Conservation (phyloP, 129 eudicot genomes). For the Pittosporum tobira region DNA sequence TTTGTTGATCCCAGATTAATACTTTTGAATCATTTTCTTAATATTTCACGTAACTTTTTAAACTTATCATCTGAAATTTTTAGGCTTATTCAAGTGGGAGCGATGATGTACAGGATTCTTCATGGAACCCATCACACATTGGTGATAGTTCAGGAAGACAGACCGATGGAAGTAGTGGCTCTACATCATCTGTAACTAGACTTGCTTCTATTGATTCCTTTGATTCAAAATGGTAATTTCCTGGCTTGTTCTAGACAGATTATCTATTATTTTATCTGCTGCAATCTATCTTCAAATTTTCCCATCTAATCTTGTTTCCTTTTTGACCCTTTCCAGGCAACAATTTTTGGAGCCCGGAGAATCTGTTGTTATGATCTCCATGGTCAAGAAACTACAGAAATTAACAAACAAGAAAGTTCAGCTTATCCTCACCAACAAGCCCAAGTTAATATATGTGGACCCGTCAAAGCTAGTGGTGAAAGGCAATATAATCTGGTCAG, state of each 20-base stretch:
- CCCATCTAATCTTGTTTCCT: not conserved
- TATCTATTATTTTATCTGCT: no score
- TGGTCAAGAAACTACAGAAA: slow-evolving; percentile 89
- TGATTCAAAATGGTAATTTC: slow-evolving; percentile 84
- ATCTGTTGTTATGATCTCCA: slow-evolving; percentile 88
- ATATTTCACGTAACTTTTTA: slow-evolving; percentile 10
- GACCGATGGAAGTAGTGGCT: slow-evolving; percentile 31
- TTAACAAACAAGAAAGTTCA: slow-evolving; percentile 90
- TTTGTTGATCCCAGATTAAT: not conserved
- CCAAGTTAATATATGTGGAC: slow-evolving; percentile 73
- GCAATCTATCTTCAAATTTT: not conserved
- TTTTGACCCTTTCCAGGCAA: slow-evolving; percentile 49
- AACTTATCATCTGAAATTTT: slow-evolving; percentile 8
- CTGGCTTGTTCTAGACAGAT: not conserved
- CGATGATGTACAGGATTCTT: slow-evolving; percentile 48
- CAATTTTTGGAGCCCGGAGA: slow-evolving; percentile 91
- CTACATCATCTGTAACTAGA: slow-evolving; percentile 62
- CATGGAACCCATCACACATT: slow-evolving; percentile 57
- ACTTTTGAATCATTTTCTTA: not conserved
- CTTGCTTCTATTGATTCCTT: slow-evolving; percentile 95
- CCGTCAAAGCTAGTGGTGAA: slow-evolving; percentile 78
- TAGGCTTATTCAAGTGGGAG: slow-evolving; percentile 39
- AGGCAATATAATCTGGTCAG: slow-evolving; percentile 89
- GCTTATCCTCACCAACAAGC: slow-evolving; percentile 91
- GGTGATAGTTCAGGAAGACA: slow-evolving; percentile 48